Evolutionary conservation across 2,329 filamentous ascomycete species (phyloP), one percentile per base, ranked within the genome.

Genomic region (Apiospora aurea): DNA sequence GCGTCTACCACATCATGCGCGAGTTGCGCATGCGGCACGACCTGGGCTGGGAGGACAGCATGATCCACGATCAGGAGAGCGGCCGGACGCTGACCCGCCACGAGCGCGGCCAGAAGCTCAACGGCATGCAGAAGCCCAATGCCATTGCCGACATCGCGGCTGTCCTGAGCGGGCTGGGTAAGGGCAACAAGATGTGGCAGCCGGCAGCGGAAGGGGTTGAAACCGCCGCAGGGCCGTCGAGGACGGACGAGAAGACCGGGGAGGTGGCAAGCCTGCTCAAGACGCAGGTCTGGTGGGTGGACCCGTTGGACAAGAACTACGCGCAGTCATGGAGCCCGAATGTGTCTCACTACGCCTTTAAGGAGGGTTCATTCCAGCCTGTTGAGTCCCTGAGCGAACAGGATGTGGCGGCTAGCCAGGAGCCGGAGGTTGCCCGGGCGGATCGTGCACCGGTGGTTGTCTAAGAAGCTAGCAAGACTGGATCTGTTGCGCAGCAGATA

Each of bases 21-120:
- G 91, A 93, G 83, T 87, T 91, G 80, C 87, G 89, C 76, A 83
- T 83, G 77, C 83, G 89, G 69, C 91, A 93, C 83, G 88, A 91
- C 80, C 86, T 91, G 43, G 83, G 86, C 53, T 93, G 90, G 90
- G 84, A 83, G 72, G 79, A 86, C 74, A 82, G 85, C 41, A 77
- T 90, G 71, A 81, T 85, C 72, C 80, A 64, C 72, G 78, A 82
- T 71, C 79, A 82, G 75, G 79, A 80, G 78, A 80, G 78, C 72
- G 81, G 80, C 34, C 75, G 74, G 49, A 77, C 77, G 21, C 75
- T 77, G 57, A 82, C 81, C 73, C 80, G 77, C 10, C 75, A 78
- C 71, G 83, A 88, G 76, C 85, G 89, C 66, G 89, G 87, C 44
- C 76, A 79, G 68, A 85, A 82, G 47, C 82, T 93, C 70, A 89